Conservation (phyloP, 306 rosid species). For the Corylus americana region DNA sequence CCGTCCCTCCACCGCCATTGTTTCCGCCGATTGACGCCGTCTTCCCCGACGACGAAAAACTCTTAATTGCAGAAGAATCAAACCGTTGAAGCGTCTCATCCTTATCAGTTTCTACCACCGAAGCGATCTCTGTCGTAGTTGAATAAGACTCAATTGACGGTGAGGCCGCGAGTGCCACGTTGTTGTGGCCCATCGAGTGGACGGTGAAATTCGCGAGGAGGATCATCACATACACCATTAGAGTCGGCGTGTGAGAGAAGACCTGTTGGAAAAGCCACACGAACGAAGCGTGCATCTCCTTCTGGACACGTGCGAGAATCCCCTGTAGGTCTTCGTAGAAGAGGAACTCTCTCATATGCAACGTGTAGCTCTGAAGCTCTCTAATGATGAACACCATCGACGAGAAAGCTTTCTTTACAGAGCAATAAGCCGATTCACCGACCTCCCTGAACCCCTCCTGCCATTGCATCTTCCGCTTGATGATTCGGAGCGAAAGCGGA, state of each 20-base stretch:
- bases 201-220: constrained; percentile 85
- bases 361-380: constrained; percentile 74
- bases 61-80: constrained; percentile 56
- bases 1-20: constrained; percentile 72
- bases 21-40: constrained; percentile 69
- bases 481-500: constrained; percentile 79
- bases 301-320: constrained; percentile 67
- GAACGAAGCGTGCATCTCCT: constrained; percentile 88
- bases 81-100: constrained; percentile 31
- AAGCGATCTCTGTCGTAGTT: constrained; percentile 15
- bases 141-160: constrained; percentile 9
- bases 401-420: constrained; percentile 80
- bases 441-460: constrained; percentile 64
- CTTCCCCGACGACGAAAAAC: constrained; percentile 56
- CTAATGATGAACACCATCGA: constrained; percentile 89
- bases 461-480: constrained; percentile 76
- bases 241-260: constrained; percentile 85
- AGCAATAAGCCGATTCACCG: constrained; percentile 67
- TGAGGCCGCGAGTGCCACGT: constrained; percentile 63
- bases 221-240: constrained; percentile 91
- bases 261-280: constrained; percentile 95
- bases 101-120: constrained; percentile 21
- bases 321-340: constrained; percentile 75
- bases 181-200: constrained; percentile 62
- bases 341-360: constrained; percentile 77